phyloP scores from a whole-genome alignment of 495 filamentous ascomycete species.

The Tuber umbilicatum region DNA sequence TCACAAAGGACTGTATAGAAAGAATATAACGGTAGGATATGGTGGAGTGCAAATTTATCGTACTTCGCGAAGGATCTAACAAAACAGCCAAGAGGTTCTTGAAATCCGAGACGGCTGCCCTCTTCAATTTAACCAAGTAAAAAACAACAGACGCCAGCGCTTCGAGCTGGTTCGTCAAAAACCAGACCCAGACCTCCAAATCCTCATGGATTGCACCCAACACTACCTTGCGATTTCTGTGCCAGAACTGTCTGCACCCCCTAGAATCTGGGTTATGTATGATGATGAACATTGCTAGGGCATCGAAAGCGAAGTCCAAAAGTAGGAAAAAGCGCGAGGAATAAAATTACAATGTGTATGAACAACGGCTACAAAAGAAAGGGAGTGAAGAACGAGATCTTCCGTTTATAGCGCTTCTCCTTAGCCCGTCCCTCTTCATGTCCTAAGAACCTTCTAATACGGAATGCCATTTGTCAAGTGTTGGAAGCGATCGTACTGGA shows the following conservation, averaged over 20 bases:
- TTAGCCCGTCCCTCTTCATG: neutral
- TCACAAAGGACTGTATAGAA: conserved; percentile 69
- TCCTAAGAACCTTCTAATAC: conserved; percentile 48
- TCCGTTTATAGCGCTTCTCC: neutral
- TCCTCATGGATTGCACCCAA: conserved; percentile 16
- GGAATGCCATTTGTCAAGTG: conserved; percentile 96
- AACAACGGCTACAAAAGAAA: neutral
- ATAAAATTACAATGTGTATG: neutral
- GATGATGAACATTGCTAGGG: neutral
- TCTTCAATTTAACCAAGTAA: conserved; percentile 66
- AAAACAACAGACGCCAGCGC: conserved; percentile 68
- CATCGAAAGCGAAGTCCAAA: neutral
- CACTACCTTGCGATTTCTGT: neutral
- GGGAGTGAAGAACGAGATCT: neutral
- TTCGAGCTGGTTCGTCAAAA: conserved; percentile 79
- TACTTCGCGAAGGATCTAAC: conserved; percentile 65
- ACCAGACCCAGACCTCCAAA: conserved; percentile 62
- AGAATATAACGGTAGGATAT: conserved; percentile 67
- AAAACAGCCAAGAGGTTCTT: conserved; percentile 56
- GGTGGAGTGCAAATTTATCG: conserved; percentile 65
- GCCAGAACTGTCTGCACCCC: neutral
- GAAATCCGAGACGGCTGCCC: conserved; percentile 65
- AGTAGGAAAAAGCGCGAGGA: neutral
- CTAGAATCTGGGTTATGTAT: neutral
- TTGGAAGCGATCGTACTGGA: conserved; percentile 95